A percentile compares a stretch with the other conserved stretches of the same genome.
Conservation (phyloP, 768 basidiomycete genomes). For the Leccinum variicolor region DNA sequence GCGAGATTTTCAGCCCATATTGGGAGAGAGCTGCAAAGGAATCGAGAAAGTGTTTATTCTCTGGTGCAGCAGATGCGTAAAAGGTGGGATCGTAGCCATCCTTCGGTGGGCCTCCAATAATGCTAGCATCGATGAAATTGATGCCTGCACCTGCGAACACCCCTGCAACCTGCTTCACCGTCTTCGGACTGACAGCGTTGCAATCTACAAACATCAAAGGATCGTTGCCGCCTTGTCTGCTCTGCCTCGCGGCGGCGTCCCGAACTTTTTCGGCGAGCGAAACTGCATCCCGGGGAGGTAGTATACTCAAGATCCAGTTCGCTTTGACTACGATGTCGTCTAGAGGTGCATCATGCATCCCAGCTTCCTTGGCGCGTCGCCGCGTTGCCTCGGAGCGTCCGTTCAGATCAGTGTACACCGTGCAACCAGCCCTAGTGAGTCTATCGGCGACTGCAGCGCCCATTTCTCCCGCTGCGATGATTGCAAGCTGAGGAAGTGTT, state of each 20-base stretch:
- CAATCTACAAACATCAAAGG: conserved; percentile 48
- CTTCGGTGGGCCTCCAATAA: conserved; percentile 54
- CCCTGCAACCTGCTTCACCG: conserved; percentile 44
- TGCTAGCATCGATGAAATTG: conserved; percentile 52
- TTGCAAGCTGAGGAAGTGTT: conserved; percentile 34
- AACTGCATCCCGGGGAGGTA: conserved; percentile 54
- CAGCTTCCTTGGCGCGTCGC: conserved; percentile 47
- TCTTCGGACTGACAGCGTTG: conserved; percentile 55
- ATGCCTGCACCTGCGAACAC: conserved; percentile 40
- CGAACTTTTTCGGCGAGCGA: conserved; percentile 38
- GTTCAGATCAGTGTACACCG: conserved; percentile 52
- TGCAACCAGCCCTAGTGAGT: conserved; percentile 45
- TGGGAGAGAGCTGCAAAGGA: conserved; percentile 39
- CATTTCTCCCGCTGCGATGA: conserved; percentile 59
- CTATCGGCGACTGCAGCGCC: conserved; percentile 52
- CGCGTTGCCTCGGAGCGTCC: conserved; percentile 50
- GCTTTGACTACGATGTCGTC: conserved; percentile 35
- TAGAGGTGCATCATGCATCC: conserved; percentile 43
- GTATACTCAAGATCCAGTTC: conserved; percentile 51
- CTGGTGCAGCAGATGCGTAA: conserved; percentile 45
- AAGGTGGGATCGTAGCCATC: conserved; percentile 49
- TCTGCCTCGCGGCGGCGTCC: not conserved
- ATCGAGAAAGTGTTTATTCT: conserved; percentile 33
- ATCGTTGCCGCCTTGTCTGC: not conserved
- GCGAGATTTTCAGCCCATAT: conserved; percentile 45